Conservation (phyloP, 2,329 filamentous ascomycete genomes). For the Rhynchosporium graminicola region DNA sequence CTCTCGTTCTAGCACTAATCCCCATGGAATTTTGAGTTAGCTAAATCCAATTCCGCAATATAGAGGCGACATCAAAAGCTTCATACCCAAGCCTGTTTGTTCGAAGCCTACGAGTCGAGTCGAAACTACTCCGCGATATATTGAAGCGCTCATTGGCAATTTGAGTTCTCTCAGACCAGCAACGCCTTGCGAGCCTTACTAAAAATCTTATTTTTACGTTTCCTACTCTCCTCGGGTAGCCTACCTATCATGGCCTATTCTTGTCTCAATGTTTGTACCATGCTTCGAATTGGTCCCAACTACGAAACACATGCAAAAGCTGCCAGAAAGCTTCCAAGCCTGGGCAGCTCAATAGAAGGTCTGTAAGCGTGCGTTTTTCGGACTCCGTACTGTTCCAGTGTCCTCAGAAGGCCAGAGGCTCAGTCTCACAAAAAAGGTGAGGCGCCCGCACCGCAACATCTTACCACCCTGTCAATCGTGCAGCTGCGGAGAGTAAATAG, state of each 20-base stretch:
- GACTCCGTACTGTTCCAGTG: background rate
- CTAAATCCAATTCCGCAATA: background rate
- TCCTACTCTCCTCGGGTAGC: background rate
- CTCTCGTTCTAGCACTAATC: background rate
- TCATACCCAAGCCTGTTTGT: background rate
- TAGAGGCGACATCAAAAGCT: background rate
- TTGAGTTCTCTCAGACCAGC: background rate
- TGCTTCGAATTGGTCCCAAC: slow-evolving; percentile 21
- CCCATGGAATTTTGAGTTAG: background rate
- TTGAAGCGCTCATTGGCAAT: background rate
- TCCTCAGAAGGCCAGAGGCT: background rate
- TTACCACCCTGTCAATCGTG: slow-evolving; percentile 32
- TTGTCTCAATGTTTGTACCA: slow-evolving; percentile 22
- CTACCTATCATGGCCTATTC: slow-evolving; percentile 16
- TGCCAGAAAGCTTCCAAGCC: slow-evolving; percentile 9
- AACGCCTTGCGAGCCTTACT: background rate
- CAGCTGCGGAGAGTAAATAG: slow-evolving; percentile 10
- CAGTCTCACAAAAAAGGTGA: no score
- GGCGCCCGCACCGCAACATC: slow-evolving; percentile 22
- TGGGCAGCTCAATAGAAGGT: background rate
- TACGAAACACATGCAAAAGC: slow-evolving; percentile 20
- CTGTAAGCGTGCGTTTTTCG: background rate
- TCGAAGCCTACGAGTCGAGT: background rate
- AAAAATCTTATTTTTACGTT: background rate
- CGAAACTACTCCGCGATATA: background rate